phyloP scores from a whole-genome alignment of 2,329 filamentous ascomycete genomes.

The Iodosphaeria phyllophila region DNA sequence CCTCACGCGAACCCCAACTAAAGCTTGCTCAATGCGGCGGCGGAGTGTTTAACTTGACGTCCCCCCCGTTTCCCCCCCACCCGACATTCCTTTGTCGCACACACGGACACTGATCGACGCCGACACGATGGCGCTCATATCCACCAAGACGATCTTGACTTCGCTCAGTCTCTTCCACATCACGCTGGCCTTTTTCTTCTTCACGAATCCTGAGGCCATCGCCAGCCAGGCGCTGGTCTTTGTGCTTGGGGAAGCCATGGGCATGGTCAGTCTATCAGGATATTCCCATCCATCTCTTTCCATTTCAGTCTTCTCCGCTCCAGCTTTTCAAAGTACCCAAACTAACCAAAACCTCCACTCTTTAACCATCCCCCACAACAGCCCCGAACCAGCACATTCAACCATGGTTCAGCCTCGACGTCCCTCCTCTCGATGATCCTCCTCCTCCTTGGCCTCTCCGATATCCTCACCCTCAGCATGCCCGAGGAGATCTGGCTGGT shows the following conservation, averaged over 20 bases:
- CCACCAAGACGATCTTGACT: constrained; percentile 63
- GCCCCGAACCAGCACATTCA: constrained; percentile 50
- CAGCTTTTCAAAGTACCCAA: neutral
- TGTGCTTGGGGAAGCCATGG: constrained; percentile 68
- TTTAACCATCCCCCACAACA: constrained; percentile 14
- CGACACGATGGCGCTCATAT: constrained; percentile 57
- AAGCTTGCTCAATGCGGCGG: too few relatives aligned
- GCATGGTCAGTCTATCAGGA: constrained; percentile 43
- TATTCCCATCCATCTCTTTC: neutral
- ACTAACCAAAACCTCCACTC: constrained; percentile 3
- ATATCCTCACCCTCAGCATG: constrained; percentile 47
- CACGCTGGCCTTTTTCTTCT: constrained; percentile 66
- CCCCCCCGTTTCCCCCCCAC: too few relatives aligned
- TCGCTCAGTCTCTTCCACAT: constrained; percentile 71
- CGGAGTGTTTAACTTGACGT: too few relatives aligned
- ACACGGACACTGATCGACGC: too few relatives aligned
- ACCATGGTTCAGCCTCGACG: constrained; percentile 48
- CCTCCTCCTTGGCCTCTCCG: constrained; percentile 37
- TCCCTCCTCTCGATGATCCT: constrained; percentile 56
- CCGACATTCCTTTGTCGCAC: neutral
- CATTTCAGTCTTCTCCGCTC: constrained; percentile 1
- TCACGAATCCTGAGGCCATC: constrained; percentile 52
- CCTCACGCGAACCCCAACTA: too few relatives aligned
- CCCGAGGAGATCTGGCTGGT: constrained; percentile 46
- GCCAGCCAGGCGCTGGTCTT: constrained; percentile 67